Evolutionary conservation across 2,329 filamentous ascomycete species (phyloP).

Genomic region (Elsinoe perseae): DNA sequence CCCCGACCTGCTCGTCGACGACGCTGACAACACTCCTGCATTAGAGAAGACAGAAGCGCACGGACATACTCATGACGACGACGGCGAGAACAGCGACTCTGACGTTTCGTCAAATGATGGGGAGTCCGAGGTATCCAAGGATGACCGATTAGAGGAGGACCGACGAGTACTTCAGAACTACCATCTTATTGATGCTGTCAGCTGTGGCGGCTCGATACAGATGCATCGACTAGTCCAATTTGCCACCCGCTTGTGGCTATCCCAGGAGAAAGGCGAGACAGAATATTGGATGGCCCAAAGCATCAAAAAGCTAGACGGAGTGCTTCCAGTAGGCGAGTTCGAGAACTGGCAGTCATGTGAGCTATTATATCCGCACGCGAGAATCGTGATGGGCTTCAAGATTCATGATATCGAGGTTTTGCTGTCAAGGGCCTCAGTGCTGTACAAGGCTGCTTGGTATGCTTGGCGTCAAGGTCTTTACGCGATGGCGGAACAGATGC

Average conservation of each 20-base stretch:
- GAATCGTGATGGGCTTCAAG: background rate
- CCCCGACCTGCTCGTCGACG: background rate
- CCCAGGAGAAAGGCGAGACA: constrained; percentile 10
- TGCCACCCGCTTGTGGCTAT: constrained; percentile 26
- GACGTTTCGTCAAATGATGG: background rate
- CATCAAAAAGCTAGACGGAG: constrained; percentile 7
- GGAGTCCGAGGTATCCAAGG: background rate
- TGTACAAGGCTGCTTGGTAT: background rate
- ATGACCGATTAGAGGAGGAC: background rate
- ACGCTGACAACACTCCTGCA: background rate
- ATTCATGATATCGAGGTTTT: background rate
- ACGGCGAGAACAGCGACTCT: background rate
- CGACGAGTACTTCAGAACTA: background rate
- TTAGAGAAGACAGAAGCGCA: background rate
- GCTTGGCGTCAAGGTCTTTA: background rate
- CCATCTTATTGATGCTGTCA: background rate
- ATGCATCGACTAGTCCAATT: constrained; percentile 30
- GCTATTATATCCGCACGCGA: constrained; percentile 15
- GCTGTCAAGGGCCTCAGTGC: background rate
- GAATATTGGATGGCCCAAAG: constrained; percentile 9
- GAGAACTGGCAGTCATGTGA: constrained; percentile 19
- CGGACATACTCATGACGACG: background rate
- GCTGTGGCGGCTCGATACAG: constrained; percentile 12
- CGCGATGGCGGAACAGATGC: background rate
- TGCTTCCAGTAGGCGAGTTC: constrained; percentile 18